A percentile compares a stretch with the other conserved stretches of the same genome.
These are phyloP conservation scores for Phanerochaete carnosa DNA, from an alignment of 768 basidiomycete species.

Conservation along the genomic window DNA sequence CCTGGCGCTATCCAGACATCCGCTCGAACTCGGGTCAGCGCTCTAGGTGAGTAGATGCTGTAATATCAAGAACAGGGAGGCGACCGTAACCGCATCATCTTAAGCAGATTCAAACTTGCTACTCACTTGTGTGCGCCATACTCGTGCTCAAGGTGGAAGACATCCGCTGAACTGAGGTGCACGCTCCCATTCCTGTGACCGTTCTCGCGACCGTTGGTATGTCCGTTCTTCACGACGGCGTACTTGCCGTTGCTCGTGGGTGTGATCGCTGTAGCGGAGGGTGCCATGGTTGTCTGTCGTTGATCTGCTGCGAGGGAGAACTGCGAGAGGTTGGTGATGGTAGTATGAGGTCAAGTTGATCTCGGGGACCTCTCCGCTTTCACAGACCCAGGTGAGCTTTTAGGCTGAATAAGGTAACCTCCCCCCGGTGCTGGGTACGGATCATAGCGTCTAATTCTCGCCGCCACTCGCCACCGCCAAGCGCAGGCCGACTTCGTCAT, in stretches of 20 bases:
- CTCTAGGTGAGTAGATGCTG: constrained; percentile 5
- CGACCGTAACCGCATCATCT: constrained; percentile 3
- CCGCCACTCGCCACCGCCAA: neutral
- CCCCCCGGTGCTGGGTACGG: neutral
- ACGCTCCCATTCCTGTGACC: constrained; percentile 13
- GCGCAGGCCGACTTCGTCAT: no score
- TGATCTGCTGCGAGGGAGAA: neutral
- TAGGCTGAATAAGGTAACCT: neutral
- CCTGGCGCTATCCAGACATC: constrained; percentile 8
- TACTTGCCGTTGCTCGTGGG: constrained; percentile 3
- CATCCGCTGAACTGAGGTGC: constrained; percentile 54
- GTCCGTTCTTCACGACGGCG: constrained; percentile 2
- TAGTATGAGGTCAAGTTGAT: neutral
- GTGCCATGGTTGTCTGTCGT: constrained; percentile 10
- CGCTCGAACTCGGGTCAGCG: neutral
- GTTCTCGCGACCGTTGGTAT: constrained; percentile 12
- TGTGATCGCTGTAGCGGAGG: constrained; percentile 5
- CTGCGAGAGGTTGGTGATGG: constrained; percentile 8
- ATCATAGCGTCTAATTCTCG: constrained; percentile 4
- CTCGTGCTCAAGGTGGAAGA: constrained; percentile 80
- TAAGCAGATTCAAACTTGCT: neutral
- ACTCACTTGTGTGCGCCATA: constrained; percentile 89
- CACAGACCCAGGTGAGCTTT: neutral
- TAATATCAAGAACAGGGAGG: constrained; percentile 1
- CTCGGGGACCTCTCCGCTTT: neutral